Percentiles rank a stretch among this genome's conserved stretches.
Evolutionary conservation across 176 grass and related monocot genomes (phyloP).

Genomic region (Musa troglodytarum): DNA sequence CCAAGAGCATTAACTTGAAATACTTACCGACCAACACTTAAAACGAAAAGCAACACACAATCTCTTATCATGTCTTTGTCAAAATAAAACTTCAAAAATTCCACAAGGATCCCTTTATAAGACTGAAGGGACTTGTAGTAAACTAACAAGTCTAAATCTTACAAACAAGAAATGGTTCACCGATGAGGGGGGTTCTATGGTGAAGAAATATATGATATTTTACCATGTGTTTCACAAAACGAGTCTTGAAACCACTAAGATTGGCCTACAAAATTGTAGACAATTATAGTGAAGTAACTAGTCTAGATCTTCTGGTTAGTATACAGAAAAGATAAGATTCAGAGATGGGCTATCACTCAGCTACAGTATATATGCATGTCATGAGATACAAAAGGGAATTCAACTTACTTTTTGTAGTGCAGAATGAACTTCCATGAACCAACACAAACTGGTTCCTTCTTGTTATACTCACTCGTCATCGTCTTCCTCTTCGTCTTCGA

Average conservation of each 20-base stretch:
- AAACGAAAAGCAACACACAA: too few species aligned
- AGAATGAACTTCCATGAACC: not conserved
- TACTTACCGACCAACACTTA: too few species aligned
- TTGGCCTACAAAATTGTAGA: not conserved
- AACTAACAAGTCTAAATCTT: too few species aligned
- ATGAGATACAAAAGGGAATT: not conserved
- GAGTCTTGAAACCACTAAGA: not conserved
- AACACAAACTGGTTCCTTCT: constrained; percentile 13
- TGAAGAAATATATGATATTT: not conserved
- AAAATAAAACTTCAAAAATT: too few species aligned
- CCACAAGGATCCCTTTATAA: too few species aligned
- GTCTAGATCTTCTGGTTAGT: not conserved
- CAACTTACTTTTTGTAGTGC: not conserved
- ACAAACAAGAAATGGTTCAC: too few species aligned
- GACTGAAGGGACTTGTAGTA: too few species aligned
- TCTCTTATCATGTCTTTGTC: too few species aligned
- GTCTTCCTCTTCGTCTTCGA: constrained; percentile 33
- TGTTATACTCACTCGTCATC: constrained; percentile 41
- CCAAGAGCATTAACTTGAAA: too few species aligned
- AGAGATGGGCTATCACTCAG: not conserved
- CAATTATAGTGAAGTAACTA: not conserved
- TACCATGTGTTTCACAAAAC: not conserved
- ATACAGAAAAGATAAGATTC: not conserved
- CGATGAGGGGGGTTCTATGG: not conserved
- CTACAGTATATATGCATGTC: not conserved